These are phyloP conservation scores for Knufia petricola DNA, from an alignment of 2,329 filamentous ascomycete genomes.

Conservation along the genomic window DNA sequence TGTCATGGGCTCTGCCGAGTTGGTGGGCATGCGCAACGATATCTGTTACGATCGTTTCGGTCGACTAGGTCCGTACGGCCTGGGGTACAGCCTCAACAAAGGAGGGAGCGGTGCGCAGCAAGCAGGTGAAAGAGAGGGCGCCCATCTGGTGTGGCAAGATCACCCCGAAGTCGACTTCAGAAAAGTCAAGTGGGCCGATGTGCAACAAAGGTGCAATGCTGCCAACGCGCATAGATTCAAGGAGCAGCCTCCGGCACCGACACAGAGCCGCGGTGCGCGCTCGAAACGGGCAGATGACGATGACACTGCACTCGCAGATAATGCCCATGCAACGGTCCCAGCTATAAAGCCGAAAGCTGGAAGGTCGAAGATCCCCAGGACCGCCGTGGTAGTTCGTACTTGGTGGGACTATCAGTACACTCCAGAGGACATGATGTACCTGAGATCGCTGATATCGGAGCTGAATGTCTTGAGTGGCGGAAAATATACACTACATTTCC, in stretches of 20 bases:
- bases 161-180: constrained; percentile 66
- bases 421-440: constrained; percentile 64
- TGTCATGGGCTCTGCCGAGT: constrained; percentile 74
- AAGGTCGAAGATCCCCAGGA: constrained; percentile 41
- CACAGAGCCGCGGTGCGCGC: constrained; percentile 26
- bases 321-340: constrained; percentile 5
- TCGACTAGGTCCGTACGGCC: constrained; percentile 76
- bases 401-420: constrained; percentile 75
- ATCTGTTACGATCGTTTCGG: constrained; percentile 92
- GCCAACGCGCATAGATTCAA: constrained; percentile 62
- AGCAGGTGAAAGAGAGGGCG: constrained; percentile 71
- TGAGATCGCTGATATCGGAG: constrained; percentile 73
- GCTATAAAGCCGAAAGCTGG: constrained; percentile 22
- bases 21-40: constrained; percentile 68
- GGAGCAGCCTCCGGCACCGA: constrained; percentile 29
- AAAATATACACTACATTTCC: constrained; percentile 73
- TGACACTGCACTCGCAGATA: constrained; percentile 6
- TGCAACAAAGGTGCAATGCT: constrained; percentile 62
- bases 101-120: constrained; percentile 81
- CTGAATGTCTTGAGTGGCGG: constrained; percentile 66
- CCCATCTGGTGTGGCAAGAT: constrained; percentile 67
- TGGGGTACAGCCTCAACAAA: constrained; percentile 68
- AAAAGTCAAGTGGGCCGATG: constrained; percentile 66
- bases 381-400: constrained; percentile 68
- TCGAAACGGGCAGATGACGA: constrained; percentile 10